Evolutionary conservation across 495 filamentous ascomycete species (phyloP).

Genomic region (Ascobolus immersus): DNA sequence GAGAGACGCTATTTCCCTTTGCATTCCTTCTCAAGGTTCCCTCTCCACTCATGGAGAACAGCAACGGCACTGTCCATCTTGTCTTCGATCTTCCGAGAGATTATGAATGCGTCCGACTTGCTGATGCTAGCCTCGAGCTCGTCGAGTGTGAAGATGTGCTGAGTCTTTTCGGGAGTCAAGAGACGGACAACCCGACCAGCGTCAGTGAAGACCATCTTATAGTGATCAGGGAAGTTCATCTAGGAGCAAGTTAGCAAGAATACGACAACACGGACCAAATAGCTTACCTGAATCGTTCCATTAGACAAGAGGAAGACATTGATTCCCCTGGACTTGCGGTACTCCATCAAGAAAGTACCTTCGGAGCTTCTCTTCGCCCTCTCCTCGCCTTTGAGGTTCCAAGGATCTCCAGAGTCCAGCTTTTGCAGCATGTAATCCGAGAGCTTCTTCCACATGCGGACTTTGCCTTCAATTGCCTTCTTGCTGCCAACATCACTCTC

Average conservation of each 20-base stretch:
- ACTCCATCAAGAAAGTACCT: constrained; percentile 20
- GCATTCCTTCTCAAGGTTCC: no score
- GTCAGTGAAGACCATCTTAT: no score
- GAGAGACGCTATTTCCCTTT: no score
- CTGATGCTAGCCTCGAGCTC: no score
- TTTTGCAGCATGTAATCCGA: constrained; percentile 65
- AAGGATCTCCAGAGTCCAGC: constrained; percentile 29
- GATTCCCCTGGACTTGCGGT: constrained; percentile 10
- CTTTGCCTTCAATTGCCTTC: constrained; percentile 31
- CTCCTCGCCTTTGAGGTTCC: constrained; percentile 68
- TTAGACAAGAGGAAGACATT: constrained; percentile 34
- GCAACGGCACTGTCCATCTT: no score
- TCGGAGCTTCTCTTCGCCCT: constrained; percentile 74
- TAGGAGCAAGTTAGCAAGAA: constrained; percentile 4
- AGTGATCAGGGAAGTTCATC: constrained; percentile 96
- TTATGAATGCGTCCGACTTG: no score
- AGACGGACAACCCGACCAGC: no score
- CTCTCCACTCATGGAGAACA: no score
- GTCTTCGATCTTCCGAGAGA: no score
- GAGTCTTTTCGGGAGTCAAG: no score
- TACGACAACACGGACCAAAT: constrained; percentile 1
- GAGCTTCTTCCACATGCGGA: constrained; percentile 73
- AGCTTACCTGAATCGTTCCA: constrained; percentile 51
- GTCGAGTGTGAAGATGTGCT: no score
- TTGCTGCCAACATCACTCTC: constrained; percentile 25